Conservation (phyloP, 164 flowering plant genomes). For the Vitis cinerea region DNA sequence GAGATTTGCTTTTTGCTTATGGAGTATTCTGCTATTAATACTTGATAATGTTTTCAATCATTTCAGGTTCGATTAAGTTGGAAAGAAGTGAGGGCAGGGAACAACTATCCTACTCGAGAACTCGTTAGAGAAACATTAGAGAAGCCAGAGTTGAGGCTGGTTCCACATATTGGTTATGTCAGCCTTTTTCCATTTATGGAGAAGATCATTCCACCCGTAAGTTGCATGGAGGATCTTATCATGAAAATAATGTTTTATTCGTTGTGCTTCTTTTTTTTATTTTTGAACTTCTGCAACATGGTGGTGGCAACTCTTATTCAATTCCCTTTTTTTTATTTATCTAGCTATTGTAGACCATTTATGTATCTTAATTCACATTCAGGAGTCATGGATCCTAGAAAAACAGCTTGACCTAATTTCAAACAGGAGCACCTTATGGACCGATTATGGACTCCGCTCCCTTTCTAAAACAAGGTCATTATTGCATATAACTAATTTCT, state of each 20-base stretch:
- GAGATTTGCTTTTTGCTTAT: background rate
- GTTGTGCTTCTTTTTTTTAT: background rate
- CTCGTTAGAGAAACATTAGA: constrained; percentile 72
- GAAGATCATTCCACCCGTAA: constrained; percentile 82
- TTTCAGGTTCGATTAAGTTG: constrained; percentile 76
- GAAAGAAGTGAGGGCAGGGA: constrained; percentile 44
- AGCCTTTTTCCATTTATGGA: constrained; percentile 92
- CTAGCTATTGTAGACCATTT: background rate
- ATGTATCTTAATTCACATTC: constrained; percentile 4
- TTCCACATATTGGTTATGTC: constrained; percentile 96
- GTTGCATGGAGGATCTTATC: constrained; percentile 21
- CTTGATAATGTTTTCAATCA: background rate
- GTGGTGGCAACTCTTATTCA: background rate
- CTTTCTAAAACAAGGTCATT: constrained; percentile 84
- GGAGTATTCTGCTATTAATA: background rate
- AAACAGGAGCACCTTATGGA: constrained; percentile 81
- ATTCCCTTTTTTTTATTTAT: background rate
- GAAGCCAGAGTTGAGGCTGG: constrained; percentile 61
- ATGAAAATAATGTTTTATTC: background rate
- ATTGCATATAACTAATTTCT: background rate
- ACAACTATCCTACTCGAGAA: constrained; percentile 45
- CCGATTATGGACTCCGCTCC: constrained; percentile 81
- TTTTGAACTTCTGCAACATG: background rate
- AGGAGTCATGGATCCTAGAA: constrained; percentile 79
- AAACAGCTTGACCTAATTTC: constrained; percentile 90